Evolutionary conservation across 2,329 filamentous ascomycete genomes (phyloP), one percentile per base, ranked within the genome.

Genomic region (Aureobasidium sp.): DNA sequence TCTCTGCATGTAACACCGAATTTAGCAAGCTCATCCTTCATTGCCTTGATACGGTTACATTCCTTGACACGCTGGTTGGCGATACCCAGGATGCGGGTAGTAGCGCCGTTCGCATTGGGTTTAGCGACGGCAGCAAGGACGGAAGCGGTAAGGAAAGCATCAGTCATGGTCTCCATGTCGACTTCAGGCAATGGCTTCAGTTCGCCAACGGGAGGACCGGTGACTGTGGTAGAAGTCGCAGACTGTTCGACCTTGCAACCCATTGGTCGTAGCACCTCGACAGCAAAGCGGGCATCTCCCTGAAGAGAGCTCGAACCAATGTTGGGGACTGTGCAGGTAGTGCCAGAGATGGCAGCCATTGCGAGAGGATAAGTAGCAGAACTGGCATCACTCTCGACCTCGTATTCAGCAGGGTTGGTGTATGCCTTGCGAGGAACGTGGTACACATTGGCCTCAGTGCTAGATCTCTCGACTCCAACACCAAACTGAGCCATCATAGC

Each of bases 111-210:
- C 57, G 77, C 78, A 56, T 86, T 86, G 1, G 90, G 90, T 15
- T 83, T 85, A 11, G 93, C 91, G 47, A 96, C 90, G 39, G 94
- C 94, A 29, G 91, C 94, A 51, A 99, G 82, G 5, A 96, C 91
- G 1, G 91, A 95, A 20, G 94, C 94, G 5, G 92, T 97, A 58
- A 99, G 81, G 80, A 99, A 99, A 53, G 94, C 94, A 75, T 99
- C 94, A 0, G 94, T 99, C 94, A 99, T 99, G 1, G 93, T 89
- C 74, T 97, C 94, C 94, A 99, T 99, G 70, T 99, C 92, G 31
- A 99, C 86, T 63, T 93, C 88, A 20, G 86, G 78, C 14, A 99
- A 78, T 0, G 90, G 87, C 68, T 86, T 86, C 42, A 99, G 78
- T 17, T 82, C 76, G 12, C 94, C 93, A 61, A 81, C 75, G 2